A percentile compares a stretch with the other conserved stretches of the same genome.
Evolutionary conservation across 345 rosid genomes (phyloP).

Genomic region (Nasturtium officinale): DNA sequence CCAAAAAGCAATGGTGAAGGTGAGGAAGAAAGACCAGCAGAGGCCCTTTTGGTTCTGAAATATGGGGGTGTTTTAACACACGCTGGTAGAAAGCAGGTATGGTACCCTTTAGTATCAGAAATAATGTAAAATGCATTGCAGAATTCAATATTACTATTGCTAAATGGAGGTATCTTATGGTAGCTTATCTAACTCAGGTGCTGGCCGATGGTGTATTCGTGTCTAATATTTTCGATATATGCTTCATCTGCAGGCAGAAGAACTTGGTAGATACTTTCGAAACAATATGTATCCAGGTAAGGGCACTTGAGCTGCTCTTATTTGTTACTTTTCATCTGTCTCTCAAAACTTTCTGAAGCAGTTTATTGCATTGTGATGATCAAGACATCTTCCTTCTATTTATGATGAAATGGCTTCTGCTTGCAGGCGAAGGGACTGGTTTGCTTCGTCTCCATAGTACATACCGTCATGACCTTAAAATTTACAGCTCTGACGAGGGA

Average conservation of each 20-base stretch:
- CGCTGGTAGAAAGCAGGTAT: slow-evolving; percentile 99
- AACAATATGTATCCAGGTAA: slow-evolving; percentile 99
- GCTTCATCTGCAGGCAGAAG: slow-evolving; percentile 83
- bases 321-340: slow-evolving; percentile 18
- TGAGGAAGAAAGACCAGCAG: slow-evolving; percentile 91
- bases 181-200: slow-evolving; percentile 13
- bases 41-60: slow-evolving; percentile 98
- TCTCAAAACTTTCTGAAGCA: slow-evolving; percentile 1
- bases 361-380: slow-evolving; percentile 16
- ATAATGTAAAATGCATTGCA: neutral
- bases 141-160: neutral
- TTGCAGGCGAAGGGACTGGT: slow-evolving; percentile 97
- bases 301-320: slow-evolving; percentile 7
- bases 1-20: slow-evolving; percentile 76
- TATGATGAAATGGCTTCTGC: slow-evolving; percentile 20
- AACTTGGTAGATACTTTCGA: slow-evolving; percentile 92
- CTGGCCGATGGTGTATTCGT: neutral
- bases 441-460: slow-evolving; percentile 98
- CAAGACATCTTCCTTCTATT: neutral
- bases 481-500: slow-evolving; percentile 99
- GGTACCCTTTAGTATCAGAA: slow-evolving; percentile 15
- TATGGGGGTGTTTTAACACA: slow-evolving; percentile 99
- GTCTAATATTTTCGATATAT: slow-evolving; percentile 7
- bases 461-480: slow-evolving; percentile 97
- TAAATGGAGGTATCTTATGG: neutral